Conservation (phyloP, 2,329 filamentous ascomycete species). For the Xylaria sp. region DNA sequence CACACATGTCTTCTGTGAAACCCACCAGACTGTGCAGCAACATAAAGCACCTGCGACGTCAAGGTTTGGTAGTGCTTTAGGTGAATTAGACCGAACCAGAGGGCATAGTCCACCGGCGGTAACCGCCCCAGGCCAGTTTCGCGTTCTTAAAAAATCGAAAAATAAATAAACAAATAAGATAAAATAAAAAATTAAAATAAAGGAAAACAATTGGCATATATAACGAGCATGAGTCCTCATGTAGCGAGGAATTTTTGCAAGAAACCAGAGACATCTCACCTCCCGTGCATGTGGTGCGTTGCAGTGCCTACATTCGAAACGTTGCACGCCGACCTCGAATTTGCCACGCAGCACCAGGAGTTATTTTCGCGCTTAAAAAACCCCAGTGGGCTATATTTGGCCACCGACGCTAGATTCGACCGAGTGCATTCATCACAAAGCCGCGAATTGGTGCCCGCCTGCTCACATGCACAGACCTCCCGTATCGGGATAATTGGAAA, state of each 20-base stretch:
- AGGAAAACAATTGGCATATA: background rate
- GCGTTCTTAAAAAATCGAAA: background rate
- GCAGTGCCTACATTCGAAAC: constrained; percentile 8
- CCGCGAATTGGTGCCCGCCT: background rate
- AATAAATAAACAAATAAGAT: too few species aligned
- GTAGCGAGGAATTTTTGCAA: background rate
- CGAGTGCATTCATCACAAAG: background rate
- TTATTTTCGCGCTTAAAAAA: background rate
- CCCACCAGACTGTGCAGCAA: constrained; percentile 3
- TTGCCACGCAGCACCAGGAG: background rate
- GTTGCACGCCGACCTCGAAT: background rate
- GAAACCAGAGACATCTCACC: background rate
- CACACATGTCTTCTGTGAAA: constrained; percentile 10
- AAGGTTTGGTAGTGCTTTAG: constrained; percentile 6
- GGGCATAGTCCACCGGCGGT: background rate
- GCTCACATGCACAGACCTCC: background rate
- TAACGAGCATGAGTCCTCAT: background rate
- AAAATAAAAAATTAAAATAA: too few species aligned
- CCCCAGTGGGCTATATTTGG: too few species aligned
- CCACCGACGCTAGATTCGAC: background rate
- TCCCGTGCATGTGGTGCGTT: constrained; percentile 25
- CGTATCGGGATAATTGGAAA: constrained; percentile 13
- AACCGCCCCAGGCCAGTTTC: background rate
- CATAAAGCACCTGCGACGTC: constrained; percentile 14
- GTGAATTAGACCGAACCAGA: background rate